Evolutionary conservation across 1,284 basidiomycete species (phyloP), one percentile per base, ranked within the genome.

Genomic region (Cystobasidium slooffiae): DNA sequence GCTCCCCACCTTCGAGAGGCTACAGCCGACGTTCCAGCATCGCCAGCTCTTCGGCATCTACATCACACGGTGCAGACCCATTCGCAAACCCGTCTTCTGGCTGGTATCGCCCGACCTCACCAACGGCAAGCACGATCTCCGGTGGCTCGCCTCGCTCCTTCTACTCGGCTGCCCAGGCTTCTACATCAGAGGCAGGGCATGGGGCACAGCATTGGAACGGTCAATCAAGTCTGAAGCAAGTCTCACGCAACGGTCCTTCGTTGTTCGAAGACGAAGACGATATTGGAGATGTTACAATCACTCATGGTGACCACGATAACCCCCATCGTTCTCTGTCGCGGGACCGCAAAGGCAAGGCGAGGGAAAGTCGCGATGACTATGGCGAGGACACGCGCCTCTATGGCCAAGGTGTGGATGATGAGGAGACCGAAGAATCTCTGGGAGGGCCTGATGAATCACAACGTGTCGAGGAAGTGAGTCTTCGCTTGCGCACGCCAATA

Each of bases 1-100:
- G 24, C 85, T 88, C 81, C 88, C 88, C 82, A 84, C 86, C 14
- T 37, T 22, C 51, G 8, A 14, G 51, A 43, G 41, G 41, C 24
- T 22, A 66, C 52, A 66, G 64, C 39, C 64, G 64, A 9, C 64
- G 49, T 6, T 43, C 64, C 9, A 66, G 64, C 51, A 53, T 47
- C 12, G 47, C 64, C 41, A 61, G 53, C 68, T 43, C 53, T 20
- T 46, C 41, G 39, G 53, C 46, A n/a, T 59, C 55, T 49, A 55
- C 43, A 51, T 61, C 55, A 20, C 14, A 20, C 31, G 39, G 43
- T 12, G 24, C n/a, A 37, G 61, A 72, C 31, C 69, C 69, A 14
- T 72, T 72, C 49, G 62, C 61, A 22, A 59, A 59, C 41, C 41
- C 52, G 37, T 14, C 62, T 49, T 22, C 51, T 0, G 43, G 43